phyloP scores from a whole-genome alignment of 106 monocot genomes.

The Dendrobium chrysotoxum region DNA sequence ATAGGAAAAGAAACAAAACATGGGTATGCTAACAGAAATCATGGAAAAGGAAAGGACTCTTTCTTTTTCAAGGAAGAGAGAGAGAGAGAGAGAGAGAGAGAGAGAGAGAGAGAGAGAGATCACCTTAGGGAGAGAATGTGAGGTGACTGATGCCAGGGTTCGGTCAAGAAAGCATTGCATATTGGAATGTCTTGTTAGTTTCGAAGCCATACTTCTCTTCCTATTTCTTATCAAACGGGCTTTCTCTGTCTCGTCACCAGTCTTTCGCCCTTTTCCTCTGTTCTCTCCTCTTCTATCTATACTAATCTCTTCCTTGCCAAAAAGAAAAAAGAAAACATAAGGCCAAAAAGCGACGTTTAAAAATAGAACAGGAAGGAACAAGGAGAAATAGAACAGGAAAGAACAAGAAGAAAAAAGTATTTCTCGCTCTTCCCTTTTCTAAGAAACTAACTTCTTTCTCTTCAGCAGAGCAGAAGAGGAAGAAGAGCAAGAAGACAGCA shows the following conservation, averaged over 20 bases:
- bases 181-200: slow-evolving; percentile 31
- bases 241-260: background rate
- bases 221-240: background rate
- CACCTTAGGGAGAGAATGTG: slow-evolving; percentile 38
- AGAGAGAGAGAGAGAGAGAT: slow-evolving; percentile 5
- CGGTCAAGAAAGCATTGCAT: slow-evolving; percentile 35
- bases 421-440: background rate
- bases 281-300: background rate
- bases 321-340: background rate
- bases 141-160: slow-evolving; percentile 31
- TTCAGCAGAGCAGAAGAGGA: background rate
- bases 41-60: background rate
- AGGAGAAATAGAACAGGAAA: too few relatives aligned
- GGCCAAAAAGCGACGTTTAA: background rate
- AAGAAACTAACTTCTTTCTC: background rate
- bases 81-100: background rate
- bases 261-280: background rate
- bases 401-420: background rate
- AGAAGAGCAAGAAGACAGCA: background rate
- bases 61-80: background rate
- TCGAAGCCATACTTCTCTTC: background rate
- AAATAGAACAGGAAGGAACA: background rate
- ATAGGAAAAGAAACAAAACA: background rate
- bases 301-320: background rate
- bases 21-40: background rate